Percentiles rank a stretch among this genome's conserved stretches.
phyloP scores from a whole-genome alignment of 352 stramenopile genomes.

The Phytophthora hybrid region DNA sequence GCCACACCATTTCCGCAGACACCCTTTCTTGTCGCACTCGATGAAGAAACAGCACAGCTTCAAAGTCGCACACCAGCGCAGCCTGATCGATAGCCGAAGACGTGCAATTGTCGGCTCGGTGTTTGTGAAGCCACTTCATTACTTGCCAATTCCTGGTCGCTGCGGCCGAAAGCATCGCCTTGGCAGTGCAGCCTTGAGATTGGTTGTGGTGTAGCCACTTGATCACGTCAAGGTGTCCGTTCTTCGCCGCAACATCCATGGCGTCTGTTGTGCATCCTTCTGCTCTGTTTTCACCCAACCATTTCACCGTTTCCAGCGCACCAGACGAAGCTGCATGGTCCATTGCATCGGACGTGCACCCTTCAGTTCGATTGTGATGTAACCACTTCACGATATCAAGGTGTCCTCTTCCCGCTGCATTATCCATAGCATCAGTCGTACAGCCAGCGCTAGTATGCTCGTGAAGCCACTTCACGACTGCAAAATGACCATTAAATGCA shows the following conservation, averaged over 20 bases:
- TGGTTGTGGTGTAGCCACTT: background rate
- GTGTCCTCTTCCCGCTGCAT: background rate
- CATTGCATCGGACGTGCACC: background rate
- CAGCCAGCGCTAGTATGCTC: background rate
- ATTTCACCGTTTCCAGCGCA: background rate
- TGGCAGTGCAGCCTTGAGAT: background rate
- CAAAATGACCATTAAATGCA: background rate
- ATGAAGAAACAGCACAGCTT: background rate
- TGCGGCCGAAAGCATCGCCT: background rate
- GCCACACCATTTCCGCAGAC: background rate
- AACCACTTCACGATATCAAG: background rate
- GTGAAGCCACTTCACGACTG: background rate
- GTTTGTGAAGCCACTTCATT: background rate
- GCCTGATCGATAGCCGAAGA: background rate
- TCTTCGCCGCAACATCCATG: background rate
- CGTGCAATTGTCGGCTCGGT: background rate
- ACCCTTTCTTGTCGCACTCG: background rate
- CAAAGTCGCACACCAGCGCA: background rate
- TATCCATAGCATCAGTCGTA: background rate
- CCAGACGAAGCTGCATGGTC: background rate
- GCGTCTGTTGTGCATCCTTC: background rate
- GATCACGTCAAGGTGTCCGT: background rate
- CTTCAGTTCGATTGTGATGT: background rate
- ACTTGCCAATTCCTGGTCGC: background rate
- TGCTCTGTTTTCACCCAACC: background rate